Base-by-base conservation (phyloP, 2,329 filamentous ascomycete genomes). In the Phoma sp. region DNA sequence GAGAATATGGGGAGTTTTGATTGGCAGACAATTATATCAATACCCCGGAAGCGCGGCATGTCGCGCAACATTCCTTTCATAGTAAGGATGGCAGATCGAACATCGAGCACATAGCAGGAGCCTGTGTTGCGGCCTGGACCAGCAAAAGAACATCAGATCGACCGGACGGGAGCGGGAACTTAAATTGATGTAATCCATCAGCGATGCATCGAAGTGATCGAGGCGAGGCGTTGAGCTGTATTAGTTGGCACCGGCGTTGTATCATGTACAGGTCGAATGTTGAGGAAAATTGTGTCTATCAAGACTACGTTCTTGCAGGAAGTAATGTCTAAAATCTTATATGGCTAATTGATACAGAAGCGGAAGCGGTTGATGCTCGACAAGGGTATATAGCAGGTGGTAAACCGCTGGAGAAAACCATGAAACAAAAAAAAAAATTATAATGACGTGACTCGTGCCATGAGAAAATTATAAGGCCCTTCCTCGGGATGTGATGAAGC, bases 341-440 rank as follows among this genome's bases (percentile, higher is more conserved):
- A 29, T 32, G 8, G 18, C 2, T 18, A 13, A 39, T 29, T 27
- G 22, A 1, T 25, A 47, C 24, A 37, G 18, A 36, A 24, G 33
- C 10, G n/a, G 25, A n/a, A 8, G 41, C 41, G 33, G n/a, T 13
- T 33, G 37, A 41, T 41, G 46, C 52, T 50, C 22, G 32, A 50
- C 24, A 47, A 25, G 52, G 52, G 52, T 55, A 55, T 55, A 55
- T 50, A 55, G 27, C 46, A 55, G 18, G 22, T 38, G 30, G 14
- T 42, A 14, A 52, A 23, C 32, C 24, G 42, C 37, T 25, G 13
- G 35, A 47, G 37, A 14, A 29, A 2, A 29, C 27, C 27, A 29
- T 29, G 27, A 9, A 29, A 29, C 27, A 29, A 36, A 55, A 4
- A 30, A 32, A 27, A 47, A 33, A 10, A 35, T 38, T 30, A 32